phyloP scores from a whole-genome alignment of 495 filamentous ascomycete species.

The Elaphomyces granulatus region DNA sequence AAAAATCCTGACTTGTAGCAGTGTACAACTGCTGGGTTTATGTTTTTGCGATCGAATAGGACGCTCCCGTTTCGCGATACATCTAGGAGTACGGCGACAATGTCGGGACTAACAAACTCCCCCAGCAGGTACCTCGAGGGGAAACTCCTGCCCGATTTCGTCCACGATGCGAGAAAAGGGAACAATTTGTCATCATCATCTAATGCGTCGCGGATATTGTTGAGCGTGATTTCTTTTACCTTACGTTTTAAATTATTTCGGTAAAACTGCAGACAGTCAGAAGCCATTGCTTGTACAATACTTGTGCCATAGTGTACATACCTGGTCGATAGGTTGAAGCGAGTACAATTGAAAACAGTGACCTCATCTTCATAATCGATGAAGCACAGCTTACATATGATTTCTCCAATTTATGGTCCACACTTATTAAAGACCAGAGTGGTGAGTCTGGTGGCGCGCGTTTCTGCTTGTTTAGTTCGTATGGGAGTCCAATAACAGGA shows the following conservation, averaged over 20 bases:
- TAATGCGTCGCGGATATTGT: not conserved
- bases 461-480: slow-evolving; percentile 10
- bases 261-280: slow-evolving; percentile 1
- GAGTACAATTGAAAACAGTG: too few relatives aligned
- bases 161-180: not conserved
- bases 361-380: slow-evolving; percentile 10
- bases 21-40: not conserved
- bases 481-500: slow-evolving; percentile 8
- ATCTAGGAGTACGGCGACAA: not conserved
- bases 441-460: slow-evolving; percentile 1
- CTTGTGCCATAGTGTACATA: not conserved
- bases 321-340: not conserved
- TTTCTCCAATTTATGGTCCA: slow-evolving; percentile 5
- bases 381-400: slow-evolving; percentile 9
- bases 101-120: not conserved
- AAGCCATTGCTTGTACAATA: not conserved
- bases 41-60: not conserved
- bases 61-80: not conserved
- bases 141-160: not conserved
- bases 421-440: slow-evolving; percentile 6
- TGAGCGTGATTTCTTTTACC: not conserved
- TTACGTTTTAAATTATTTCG: slow-evolving; percentile 1
- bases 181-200: slow-evolving; percentile 1
- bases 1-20: not conserved
- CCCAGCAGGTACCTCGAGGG: not conserved